phyloP scores from a whole-genome alignment of 768 basidiomycete species.

The Collybia nuda region DNA sequence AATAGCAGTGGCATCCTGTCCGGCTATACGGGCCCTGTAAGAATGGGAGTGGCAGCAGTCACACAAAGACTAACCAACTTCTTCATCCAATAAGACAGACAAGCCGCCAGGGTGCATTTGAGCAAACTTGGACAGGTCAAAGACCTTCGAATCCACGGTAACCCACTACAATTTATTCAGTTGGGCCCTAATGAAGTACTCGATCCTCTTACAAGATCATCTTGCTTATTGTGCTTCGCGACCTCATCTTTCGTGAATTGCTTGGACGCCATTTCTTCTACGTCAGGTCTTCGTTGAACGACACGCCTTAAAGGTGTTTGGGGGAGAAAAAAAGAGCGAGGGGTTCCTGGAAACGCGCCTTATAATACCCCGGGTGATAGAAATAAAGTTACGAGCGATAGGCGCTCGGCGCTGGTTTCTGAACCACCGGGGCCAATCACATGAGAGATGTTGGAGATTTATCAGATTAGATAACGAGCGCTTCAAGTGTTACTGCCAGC shows the following conservation, averaged over 20 bases:
- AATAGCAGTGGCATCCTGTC: slow-evolving; percentile 82
- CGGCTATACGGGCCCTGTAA: slow-evolving; percentile 47
- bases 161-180: slow-evolving; percentile 56
- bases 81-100: slow-evolving; percentile 72
- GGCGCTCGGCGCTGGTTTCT: no score
- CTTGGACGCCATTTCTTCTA: slow-evolving; percentile 25
- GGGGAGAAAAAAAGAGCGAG: background rate
- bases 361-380: no score
- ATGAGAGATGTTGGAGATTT: slow-evolving; percentile 2
- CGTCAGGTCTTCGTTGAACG: background rate
- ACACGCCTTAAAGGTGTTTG: background rate
- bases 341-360: no score
- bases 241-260: slow-evolving; percentile 37
- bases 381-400: no score
- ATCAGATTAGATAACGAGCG: background rate
- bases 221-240: slow-evolving; percentile 69
- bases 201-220: slow-evolving; percentile 59
- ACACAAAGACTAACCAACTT: slow-evolving; percentile 55
- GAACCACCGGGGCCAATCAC: background rate
- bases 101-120: slow-evolving; percentile 83
- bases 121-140: slow-evolving; percentile 78
- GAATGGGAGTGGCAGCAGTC: background rate
- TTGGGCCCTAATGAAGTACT: background rate
- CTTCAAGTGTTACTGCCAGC: no score
- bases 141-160: slow-evolving; percentile 62